These are phyloP conservation scores for Phytopythium kandeliae DNA, from an alignment of 352 stramenopile genomes.

Conservation along the genomic window DNA sequence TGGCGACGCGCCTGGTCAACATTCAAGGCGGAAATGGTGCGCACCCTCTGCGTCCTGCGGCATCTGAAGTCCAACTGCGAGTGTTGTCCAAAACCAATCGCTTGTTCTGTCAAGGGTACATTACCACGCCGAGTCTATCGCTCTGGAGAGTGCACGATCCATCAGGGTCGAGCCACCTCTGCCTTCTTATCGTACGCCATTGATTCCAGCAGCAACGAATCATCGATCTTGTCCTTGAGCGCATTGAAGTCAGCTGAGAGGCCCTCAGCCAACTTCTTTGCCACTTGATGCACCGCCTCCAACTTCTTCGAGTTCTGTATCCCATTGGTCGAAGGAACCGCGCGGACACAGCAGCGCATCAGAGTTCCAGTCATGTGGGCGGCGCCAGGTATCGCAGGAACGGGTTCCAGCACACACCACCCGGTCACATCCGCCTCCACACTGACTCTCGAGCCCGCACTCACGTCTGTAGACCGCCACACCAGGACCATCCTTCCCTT, in stretches of 20 bases:
- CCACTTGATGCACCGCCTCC: neutral
- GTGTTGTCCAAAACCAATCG: no score
- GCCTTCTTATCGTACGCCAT: constrained; percentile 2
- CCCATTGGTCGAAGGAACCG: neutral
- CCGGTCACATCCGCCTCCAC: neutral
- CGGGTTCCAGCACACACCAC: constrained; percentile 1
- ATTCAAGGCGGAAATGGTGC: no score
- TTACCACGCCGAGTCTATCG: no score
- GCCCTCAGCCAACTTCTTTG: neutral
- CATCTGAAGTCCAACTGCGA: no score
- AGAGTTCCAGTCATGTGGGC: neutral
- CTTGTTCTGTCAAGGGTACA: no score
- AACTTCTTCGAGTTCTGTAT: no score
- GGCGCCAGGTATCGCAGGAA: neutral
- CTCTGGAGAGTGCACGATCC: neutral
- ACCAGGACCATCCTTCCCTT: neutral
- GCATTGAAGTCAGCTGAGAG: neutral
- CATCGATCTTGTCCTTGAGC: neutral
- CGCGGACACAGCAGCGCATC: neutral
- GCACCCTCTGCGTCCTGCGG: no score
- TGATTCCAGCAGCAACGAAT: neutral
- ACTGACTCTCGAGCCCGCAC: neutral
- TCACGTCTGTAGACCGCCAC: neutral
- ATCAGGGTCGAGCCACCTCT: neutral
- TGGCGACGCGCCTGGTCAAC: no score